These are phyloP conservation scores for Cytospora leucostoma DNA, from an alignment of 2,329 filamentous ascomycete species.

Conservation along the genomic window DNA sequence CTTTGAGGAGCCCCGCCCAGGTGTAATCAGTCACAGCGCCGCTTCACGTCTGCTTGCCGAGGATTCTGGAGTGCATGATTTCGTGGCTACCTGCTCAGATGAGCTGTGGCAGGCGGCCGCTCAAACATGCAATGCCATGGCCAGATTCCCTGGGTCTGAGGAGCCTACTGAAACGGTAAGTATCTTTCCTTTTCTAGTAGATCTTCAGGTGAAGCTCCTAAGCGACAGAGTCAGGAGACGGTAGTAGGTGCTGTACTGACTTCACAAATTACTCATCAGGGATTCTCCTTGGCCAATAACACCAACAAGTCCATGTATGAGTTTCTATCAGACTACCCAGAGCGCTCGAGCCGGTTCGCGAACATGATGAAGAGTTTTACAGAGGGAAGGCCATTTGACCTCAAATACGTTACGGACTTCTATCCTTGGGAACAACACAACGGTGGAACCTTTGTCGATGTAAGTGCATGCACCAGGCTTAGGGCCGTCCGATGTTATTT, in stretches of 20 bases:
- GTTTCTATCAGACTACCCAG: conserved; percentile 28
- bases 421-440: conserved; percentile 28
- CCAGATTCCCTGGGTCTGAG: conserved; percentile 28
- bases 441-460: not conserved
- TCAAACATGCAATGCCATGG: conserved; percentile 30
- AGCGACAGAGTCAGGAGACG: not conserved
- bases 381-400: conserved; percentile 27
- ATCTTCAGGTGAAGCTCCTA: not conserved
- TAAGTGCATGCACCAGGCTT: not conserved
- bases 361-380: conserved; percentile 31
- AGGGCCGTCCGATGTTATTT: not conserved
- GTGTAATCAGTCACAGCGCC: conserved; percentile 29
- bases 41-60: conserved; percentile 30
- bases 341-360: conserved; percentile 30
- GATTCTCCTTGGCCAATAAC: conserved; percentile 30
- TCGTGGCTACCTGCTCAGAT: conserved; percentile 27
- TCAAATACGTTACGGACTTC: conserved; percentile 27
- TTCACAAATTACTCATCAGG: no score
- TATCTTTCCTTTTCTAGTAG: not conserved
- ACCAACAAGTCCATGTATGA: conserved; percentile 30
- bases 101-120: conserved; percentile 31
- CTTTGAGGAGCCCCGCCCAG: conserved; percentile 28
- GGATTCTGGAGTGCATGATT: conserved; percentile 29
- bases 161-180: conserved; percentile 31
- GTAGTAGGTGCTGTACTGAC: not conserved